Conservation (phyloP, 2,329 filamentous ascomycete species). For the Plenodomus biglobosus region DNA sequence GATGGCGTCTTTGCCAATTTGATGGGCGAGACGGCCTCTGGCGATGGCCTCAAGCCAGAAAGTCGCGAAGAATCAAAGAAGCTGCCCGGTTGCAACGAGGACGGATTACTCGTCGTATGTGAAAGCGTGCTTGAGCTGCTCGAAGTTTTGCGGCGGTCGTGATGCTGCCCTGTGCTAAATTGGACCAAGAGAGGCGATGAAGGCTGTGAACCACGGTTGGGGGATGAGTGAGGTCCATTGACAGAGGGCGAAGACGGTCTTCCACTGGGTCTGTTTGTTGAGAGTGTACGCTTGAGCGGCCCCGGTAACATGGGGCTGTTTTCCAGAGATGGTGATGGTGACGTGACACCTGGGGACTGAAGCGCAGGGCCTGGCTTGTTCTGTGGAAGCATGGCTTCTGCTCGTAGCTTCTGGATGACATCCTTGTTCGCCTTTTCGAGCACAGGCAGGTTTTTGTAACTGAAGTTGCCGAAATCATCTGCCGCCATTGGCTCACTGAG, state of each 20-base stretch:
- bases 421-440: constrained; percentile 99
- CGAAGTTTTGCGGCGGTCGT: constrained; percentile 87
- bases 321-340: constrained; percentile 70
- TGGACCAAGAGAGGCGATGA: constrained; percentile 94
- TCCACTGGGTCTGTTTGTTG: constrained; percentile 70
- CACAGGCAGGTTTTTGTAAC: constrained; percentile 95
- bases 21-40: constrained; percentile 58
- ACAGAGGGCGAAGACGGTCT: constrained; percentile 85
- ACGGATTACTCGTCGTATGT: constrained; percentile 65
- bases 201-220: constrained; percentile 79
- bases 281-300: constrained; percentile 78
- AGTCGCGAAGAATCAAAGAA: constrained; percentile 71
- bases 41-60: constrained; percentile 53
- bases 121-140: constrained; percentile 84
- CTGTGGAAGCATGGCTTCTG: constrained; percentile 78
- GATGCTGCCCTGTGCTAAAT: constrained; percentile 81
- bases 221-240: constrained; percentile 80
- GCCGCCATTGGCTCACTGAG: constrained; percentile 85
- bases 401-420: constrained; percentile 92
- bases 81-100: constrained; percentile 68
- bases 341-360: constrained; percentile 49
- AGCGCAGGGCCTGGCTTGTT: constrained; percentile 51
- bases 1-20: constrained; percentile 49
- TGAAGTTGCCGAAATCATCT: constrained; percentile 95
- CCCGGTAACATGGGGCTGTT: constrained; percentile 81